A percentile compares a stretch with the other conserved stretches of the same genome.
phyloP scores from a whole-genome alignment of 768 basidiomycete genomes.

The Mycena vitilis region DNA sequence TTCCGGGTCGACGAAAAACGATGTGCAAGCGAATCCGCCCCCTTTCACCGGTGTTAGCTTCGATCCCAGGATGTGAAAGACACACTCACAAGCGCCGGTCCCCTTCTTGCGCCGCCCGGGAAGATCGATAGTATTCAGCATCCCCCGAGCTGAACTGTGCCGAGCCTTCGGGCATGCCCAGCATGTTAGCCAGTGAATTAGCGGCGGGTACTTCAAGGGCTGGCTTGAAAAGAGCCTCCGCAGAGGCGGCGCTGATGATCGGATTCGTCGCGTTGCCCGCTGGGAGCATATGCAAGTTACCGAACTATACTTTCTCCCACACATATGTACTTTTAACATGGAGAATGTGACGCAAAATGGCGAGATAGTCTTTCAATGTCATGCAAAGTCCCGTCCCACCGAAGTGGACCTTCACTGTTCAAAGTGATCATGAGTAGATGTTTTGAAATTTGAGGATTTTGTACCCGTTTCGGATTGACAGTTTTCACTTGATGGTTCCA shows the following conservation, averaged over 20 bases:
- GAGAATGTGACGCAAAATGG: slow-evolving; percentile 46
- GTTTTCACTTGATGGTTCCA: slow-evolving; percentile 38
- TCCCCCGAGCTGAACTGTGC: slow-evolving; percentile 46
- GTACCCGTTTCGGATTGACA: slow-evolving; percentile 42
- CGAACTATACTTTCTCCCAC: not conserved
- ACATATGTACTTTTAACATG: slow-evolving; percentile 44
- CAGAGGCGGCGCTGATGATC: slow-evolving; percentile 38
- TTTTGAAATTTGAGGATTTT: not conserved
- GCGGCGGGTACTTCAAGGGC: slow-evolving; percentile 39
- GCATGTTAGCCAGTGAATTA: slow-evolving; percentile 31
- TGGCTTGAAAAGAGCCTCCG: slow-evolving; percentile 43
- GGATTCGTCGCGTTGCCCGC: slow-evolving; percentile 38
- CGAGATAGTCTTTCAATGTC: slow-evolving; percentile 46
- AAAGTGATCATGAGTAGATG: not conserved
- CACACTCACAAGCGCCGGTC: slow-evolving; percentile 46
- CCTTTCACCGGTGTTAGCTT: slow-evolving; percentile 34
- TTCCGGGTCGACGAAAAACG: slow-evolving; percentile 48
- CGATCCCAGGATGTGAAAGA: not conserved
- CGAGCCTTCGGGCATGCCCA: slow-evolving; percentile 33
- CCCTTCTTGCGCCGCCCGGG: slow-evolving; percentile 45
- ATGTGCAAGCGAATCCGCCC: slow-evolving; percentile 51
- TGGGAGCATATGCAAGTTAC: slow-evolving; percentile 9
- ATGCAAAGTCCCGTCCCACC: slow-evolving; percentile 46
- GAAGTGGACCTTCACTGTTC: slow-evolving; percentile 39
- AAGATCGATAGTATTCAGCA: slow-evolving; percentile 43